Evolutionary conservation across 345 rosid species (phyloP).

Genomic region (Camelina sativa): DNA sequence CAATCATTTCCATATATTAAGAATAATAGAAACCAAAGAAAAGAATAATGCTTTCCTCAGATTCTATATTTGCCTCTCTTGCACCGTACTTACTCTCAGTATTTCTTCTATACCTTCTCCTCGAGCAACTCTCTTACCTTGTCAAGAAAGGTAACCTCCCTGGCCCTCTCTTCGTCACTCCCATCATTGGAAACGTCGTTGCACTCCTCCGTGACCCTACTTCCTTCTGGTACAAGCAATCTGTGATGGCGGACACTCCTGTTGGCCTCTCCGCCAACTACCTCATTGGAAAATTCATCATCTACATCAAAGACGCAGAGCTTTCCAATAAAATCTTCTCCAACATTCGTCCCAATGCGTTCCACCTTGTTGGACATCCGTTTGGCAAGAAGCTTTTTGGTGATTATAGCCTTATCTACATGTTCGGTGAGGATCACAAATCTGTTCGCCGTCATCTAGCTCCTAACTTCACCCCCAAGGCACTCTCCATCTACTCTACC

Average conservation of each 20-base stretch:
- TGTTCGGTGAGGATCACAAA: slow-evolving; percentile 82
- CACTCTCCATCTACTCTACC: slow-evolving; percentile 66
- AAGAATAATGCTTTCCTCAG: slow-evolving; percentile 12
- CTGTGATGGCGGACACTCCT: slow-evolving; percentile 39
- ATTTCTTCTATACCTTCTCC: slow-evolving; percentile 42
- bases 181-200: slow-evolving; percentile 65
- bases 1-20: too few relatives aligned
- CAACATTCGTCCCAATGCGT: slow-evolving; percentile 79
- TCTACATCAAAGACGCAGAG: slow-evolving; percentile 61
- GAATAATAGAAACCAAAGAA: background rate
- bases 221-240: slow-evolving; percentile 68
- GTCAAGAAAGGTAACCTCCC: slow-evolving; percentile 60
- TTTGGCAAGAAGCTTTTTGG: slow-evolving; percentile 84
- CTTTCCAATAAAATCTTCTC: slow-evolving; percentile 69
- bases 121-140: slow-evolving; percentile 66
- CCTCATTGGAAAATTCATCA: slow-evolving; percentile 63
- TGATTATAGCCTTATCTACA: slow-evolving; percentile 73
- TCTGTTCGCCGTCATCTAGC: slow-evolving; percentile 75
- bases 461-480: slow-evolving; percentile 74
- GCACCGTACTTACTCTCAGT: slow-evolving; percentile 45
- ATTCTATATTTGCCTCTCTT: background rate
- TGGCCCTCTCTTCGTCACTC: slow-evolving; percentile 63
- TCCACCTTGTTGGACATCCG: slow-evolving; percentile 72
- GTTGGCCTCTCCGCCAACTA: slow-evolving; percentile 69
- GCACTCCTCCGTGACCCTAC: slow-evolving; percentile 59